phyloP scores from a whole-genome alignment of 1,284 basidiomycete genomes.

The Trichosporon asahii region DNA sequence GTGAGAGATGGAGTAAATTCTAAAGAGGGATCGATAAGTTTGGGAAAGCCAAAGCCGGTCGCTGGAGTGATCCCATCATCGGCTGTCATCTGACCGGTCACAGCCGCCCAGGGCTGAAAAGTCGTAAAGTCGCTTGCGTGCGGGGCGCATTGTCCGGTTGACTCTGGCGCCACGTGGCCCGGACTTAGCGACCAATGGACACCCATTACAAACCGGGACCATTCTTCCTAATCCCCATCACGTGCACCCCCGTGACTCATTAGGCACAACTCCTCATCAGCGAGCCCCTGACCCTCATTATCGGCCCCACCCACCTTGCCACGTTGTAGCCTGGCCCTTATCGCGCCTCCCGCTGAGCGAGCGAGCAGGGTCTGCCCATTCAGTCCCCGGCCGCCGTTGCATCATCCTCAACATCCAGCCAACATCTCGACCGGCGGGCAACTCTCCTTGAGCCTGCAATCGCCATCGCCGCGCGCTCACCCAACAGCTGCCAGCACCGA shows the following conservation, averaged over 20 bases:
- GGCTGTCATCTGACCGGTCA: constrained; percentile 10
- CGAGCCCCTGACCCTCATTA: neutral
- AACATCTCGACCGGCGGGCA: neutral
- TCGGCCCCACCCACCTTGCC: constrained; percentile 7
- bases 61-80: neutral
- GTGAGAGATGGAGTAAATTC: neutral
- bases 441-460: neutral
- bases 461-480: neutral
- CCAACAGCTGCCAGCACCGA: neutral
- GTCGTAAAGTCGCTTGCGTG: neutral
- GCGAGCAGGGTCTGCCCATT: neutral
- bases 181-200: neutral
- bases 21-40: neutral
- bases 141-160: neutral
- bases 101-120: neutral
- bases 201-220: neutral
- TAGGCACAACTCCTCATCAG: neutral
- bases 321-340: neutral
- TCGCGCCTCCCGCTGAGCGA: neutral
- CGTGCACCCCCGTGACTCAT: neutral
- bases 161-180: neutral
- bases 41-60: neutral
- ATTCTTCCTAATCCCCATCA: neutral
- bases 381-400: neutral
- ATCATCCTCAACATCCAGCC: neutral